Evolutionary conservation across 1,284 basidiomycete genomes (phyloP).

Genomic region (Pterulicium gracile): DNA sequence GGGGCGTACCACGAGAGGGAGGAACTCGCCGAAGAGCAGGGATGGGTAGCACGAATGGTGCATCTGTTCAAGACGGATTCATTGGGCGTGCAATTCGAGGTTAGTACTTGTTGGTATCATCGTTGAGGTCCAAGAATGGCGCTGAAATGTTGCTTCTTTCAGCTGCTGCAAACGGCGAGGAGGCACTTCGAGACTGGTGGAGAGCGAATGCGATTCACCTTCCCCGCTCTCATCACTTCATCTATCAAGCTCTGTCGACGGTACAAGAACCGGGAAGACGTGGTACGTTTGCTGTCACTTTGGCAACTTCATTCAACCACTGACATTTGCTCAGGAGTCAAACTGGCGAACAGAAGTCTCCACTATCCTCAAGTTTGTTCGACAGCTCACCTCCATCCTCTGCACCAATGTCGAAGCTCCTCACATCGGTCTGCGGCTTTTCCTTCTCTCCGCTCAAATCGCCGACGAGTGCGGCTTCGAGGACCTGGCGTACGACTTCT

Average conservation of each 20-base stretch:
- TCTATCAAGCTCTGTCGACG: slow-evolving; percentile 84
- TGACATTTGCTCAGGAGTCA: slow-evolving; percentile 37
- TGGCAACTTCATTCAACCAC: slow-evolving; percentile 1
- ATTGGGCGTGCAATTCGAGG: slow-evolving; percentile 80
- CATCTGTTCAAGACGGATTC: slow-evolving; percentile 85
- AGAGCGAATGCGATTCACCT: slow-evolving; percentile 88
- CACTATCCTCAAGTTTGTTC: slow-evolving; percentile 82
- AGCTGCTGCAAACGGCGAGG: slow-evolving; percentile 84
- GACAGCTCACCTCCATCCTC: slow-evolving; percentile 84
- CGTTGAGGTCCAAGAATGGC: too few relatives aligned
- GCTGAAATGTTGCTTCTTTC: slow-evolving; percentile 6
- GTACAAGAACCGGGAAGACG: slow-evolving; percentile 69
- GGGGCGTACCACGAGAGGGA: slow-evolving; percentile 55
- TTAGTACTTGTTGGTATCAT: slow-evolving; percentile 33
- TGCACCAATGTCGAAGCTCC: slow-evolving; percentile 88
- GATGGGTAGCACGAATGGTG: slow-evolving; percentile 94
- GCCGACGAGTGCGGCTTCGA: slow-evolving; percentile 89
- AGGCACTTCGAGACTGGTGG: slow-evolving; percentile 85
- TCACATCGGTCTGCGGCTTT: slow-evolving; percentile 79
- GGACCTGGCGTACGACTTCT: slow-evolving; percentile 90
- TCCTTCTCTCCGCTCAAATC: slow-evolving; percentile 89
- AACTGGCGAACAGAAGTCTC: slow-evolving; percentile 78
- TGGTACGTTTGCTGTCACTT: slow-evolving; percentile 26
- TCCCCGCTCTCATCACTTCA: slow-evolving; percentile 86
- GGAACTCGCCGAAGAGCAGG: slow-evolving; percentile 93